A percentile compares a stretch with the other conserved stretches of the same genome.
phyloP scores from a whole-genome alignment of 2,329 filamentous ascomycete species.

The Daldinia eschscholtzii region DNA sequence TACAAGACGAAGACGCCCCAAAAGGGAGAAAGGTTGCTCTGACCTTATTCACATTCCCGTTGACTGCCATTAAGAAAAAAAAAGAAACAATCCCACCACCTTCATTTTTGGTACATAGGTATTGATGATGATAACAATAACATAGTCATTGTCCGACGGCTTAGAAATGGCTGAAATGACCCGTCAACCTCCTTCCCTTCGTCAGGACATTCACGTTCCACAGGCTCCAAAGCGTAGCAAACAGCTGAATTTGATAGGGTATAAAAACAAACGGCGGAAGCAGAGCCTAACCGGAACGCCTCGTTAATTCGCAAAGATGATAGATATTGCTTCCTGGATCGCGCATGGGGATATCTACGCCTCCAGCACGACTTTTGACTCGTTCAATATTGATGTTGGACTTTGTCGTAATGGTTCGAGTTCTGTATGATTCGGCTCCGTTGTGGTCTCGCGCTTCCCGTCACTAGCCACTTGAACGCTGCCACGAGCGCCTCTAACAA shows the following conservation, averaged over 20 bases:
- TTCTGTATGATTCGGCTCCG: conserved; percentile 50
- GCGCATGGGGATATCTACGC: conserved; percentile 46
- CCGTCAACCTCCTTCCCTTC: conserved; percentile 47
- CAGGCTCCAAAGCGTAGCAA: conserved; percentile 50
- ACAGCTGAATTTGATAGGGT: conserved; percentile 57
- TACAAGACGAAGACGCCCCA: conserved; percentile 42
- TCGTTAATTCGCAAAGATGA: conserved; percentile 48
- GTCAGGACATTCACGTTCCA: conserved; percentile 51
- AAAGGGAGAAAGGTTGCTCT: conserved; percentile 30
- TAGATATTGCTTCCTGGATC: conserved; percentile 51
- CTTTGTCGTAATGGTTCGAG: conserved; percentile 58
- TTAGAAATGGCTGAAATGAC: conserved; percentile 44
- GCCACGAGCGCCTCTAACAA: conserved; percentile 74
- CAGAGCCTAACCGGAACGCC: conserved; percentile 52
- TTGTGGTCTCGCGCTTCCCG: conserved; percentile 56
- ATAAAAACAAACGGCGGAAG: conserved; percentile 55
- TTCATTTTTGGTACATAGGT: conserved; percentile 33
- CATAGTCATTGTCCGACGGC: conserved; percentile 43
- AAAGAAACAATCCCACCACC: conserved; percentile 35
- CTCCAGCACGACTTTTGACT: conserved; percentile 47
- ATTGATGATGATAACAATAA: conserved; percentile 42
- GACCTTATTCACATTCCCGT: conserved; percentile 34
- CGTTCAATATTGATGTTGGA: conserved; percentile 45
- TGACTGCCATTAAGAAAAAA: conserved; percentile 35
- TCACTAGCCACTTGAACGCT: conserved; percentile 72